These are phyloP conservation scores for Lipomyces spencermartinsiae DNA, from an alignment of 805 yeast species.

Conservation along the genomic window DNA sequence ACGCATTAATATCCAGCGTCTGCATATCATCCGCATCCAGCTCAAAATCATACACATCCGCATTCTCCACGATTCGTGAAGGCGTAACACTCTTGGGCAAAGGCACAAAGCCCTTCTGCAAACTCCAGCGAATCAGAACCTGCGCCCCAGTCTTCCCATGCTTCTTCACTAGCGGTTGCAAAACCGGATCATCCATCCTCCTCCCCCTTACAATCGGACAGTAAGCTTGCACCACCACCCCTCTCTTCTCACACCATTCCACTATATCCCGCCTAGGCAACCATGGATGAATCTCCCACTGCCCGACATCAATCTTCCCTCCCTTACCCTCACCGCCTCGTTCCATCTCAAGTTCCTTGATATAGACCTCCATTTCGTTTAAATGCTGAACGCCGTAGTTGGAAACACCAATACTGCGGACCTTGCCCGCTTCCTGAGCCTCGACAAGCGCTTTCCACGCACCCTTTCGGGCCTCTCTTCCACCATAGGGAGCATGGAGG, in stretches of 20 bases:
- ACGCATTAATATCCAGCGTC: conserved; percentile 40
- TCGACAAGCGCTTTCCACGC: conserved; percentile 65
- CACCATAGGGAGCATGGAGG: conserved; percentile 58
- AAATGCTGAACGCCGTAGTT: conserved; percentile 66
- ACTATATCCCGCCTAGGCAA: conserved; percentile 51
- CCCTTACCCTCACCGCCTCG: conserved; percentile 52
- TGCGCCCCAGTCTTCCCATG: conserved; percentile 55
- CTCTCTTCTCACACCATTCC: conserved; percentile 53
- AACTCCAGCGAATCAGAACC: conserved; percentile 56
- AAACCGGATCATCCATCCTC: conserved; percentile 48
- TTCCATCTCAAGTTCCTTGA: conserved; percentile 53
- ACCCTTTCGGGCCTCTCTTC: conserved; percentile 49
- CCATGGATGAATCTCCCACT: conserved; percentile 66
- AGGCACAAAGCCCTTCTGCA: conserved; percentile 59
- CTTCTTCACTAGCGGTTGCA: conserved; percentile 49
- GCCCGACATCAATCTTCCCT: conserved; percentile 71
- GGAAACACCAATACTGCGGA: conserved; percentile 66
- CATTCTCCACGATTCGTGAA: conserved; percentile 59
- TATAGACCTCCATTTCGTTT: neutral
- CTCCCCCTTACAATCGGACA: conserved; percentile 66
- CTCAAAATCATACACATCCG: conserved; percentile 59
- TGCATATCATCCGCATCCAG: conserved; percentile 44
- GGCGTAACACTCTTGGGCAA: conserved; percentile 67
- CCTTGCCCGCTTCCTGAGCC: conserved; percentile 56
- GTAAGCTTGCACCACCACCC: conserved; percentile 64